Evolutionary conservation across 495 filamentous ascomycete genomes (phyloP).

Genomic region (Pseudotulostoma volvatum): DNA sequence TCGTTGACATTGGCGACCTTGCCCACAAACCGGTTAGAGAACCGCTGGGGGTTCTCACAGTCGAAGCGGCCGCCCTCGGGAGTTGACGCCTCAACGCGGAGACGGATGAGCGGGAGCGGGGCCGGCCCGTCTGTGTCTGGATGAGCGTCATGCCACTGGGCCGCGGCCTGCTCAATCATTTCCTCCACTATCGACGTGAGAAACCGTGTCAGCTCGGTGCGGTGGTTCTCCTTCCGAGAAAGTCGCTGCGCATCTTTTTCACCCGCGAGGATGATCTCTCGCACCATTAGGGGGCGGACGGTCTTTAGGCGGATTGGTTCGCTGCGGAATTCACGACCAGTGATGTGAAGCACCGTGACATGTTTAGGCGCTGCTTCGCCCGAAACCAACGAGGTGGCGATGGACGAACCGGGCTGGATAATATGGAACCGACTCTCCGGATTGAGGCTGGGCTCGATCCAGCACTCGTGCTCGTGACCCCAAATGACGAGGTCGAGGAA

Average conservation of each 20-base stretch:
- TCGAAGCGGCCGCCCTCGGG: slow-evolving; percentile 78
- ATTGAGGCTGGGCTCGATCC: slow-evolving; percentile 69
- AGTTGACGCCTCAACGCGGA: slow-evolving; percentile 81
- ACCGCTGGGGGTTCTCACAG: slow-evolving; percentile 88
- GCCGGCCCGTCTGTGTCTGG: slow-evolving; percentile 33
- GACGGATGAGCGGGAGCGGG: slow-evolving; percentile 69
- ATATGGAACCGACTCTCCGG: slow-evolving; percentile 82
- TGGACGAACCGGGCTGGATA: slow-evolving; percentile 92
- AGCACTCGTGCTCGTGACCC: slow-evolving; percentile 96
- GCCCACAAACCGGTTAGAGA: slow-evolving; percentile 81
- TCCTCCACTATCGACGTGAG: slow-evolving; percentile 64
- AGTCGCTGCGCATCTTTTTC: slow-evolving; percentile 63
- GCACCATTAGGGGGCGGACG: slow-evolving; percentile 79
- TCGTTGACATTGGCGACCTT: slow-evolving; percentile 90
- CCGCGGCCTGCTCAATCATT: slow-evolving; percentile 71
- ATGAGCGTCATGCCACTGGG: slow-evolving; percentile 56
- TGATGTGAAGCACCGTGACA: slow-evolving; percentile 69
- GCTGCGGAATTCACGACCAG: slow-evolving; percentile 63
- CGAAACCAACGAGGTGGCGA: slow-evolving; percentile 79
- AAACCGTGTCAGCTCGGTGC: slow-evolving; percentile 57
- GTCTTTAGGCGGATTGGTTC: slow-evolving; percentile 72
- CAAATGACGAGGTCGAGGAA: slow-evolving; percentile 88
- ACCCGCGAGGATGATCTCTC: slow-evolving; percentile 60
- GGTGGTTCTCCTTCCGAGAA: slow-evolving; percentile 66
- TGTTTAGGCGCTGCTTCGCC: slow-evolving; percentile 90